Evolutionary conservation across 176 grass and related monocot species (phyloP).

Genomic region (Alopecurus myosuroides): DNA sequence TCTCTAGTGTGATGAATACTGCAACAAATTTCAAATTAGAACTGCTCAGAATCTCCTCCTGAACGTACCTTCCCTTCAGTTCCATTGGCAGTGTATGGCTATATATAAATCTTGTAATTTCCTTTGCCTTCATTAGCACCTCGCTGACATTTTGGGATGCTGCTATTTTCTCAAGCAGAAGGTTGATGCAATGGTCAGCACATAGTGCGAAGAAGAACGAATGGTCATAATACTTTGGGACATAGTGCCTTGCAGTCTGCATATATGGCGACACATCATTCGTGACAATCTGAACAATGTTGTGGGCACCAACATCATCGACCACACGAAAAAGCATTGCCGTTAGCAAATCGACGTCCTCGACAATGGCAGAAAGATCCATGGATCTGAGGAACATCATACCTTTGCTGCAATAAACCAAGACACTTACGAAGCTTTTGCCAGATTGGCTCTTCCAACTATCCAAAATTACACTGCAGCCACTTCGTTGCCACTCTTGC

Average conservation of each 20-base stretch:
- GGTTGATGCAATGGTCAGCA: constrained; percentile 73
- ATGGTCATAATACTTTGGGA: constrained; percentile 39
- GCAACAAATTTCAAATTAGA: constrained; percentile 52
- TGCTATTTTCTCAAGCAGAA: constrained; percentile 67
- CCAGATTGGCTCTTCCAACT: constrained; percentile 55
- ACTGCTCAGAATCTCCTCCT: constrained; percentile 45
- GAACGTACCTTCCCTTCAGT: constrained; percentile 36
- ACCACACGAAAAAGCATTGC: constrained; percentile 43
- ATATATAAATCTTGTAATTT: constrained; percentile 66
- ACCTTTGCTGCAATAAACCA: constrained; percentile 57
- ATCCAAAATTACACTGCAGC: constrained; percentile 76
- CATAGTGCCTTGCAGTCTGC: constrained; percentile 54
- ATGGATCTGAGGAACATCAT: constrained; percentile 73
- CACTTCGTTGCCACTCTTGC: constrained; percentile 48
- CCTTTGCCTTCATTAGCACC: constrained; percentile 52
- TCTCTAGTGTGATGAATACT: constrained; percentile 56
- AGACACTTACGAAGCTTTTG: constrained; percentile 47
- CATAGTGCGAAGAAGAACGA: constrained; percentile 56
- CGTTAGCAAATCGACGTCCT: constrained; percentile 53
- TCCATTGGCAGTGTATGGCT: constrained; percentile 35
- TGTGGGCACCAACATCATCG: constrained; percentile 51
- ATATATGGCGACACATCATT: constrained; percentile 58
- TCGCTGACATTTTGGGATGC: constrained; percentile 38
- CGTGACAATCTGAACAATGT: constrained; percentile 71
- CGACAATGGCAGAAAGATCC: constrained; percentile 43